Percentiles rank a stretch among this genome's conserved stretches.
Evolutionary conservation across 1,284 basidiomycete genomes (phyloP).

Genomic region (Fistulina hepatica): DNA sequence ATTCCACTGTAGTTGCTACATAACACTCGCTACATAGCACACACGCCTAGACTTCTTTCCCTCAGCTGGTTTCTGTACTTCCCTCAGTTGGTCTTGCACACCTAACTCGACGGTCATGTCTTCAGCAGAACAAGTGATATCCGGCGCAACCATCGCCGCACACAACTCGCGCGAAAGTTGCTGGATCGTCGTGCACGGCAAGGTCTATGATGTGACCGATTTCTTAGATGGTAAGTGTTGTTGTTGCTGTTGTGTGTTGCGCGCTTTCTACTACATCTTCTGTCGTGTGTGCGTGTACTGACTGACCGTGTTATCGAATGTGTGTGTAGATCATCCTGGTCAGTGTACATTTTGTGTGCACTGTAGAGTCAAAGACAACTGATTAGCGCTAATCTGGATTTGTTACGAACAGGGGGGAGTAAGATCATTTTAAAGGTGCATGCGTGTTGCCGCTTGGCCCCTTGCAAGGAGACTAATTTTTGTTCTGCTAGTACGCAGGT

Average conservation of each 20-base stretch:
- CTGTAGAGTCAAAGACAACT: neutral
- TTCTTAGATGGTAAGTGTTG: slow-evolving; percentile 19
- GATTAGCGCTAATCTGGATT: neutral
- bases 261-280: slow-evolving; percentile 69
- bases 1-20: too few species aligned
- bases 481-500: slow-evolving; percentile 32
- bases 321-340: slow-evolving; percentile 54
- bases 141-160: slow-evolving; percentile 51
- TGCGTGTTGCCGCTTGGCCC: too few species aligned
- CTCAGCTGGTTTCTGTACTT: too few species aligned
- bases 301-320: slow-evolving; percentile 3
- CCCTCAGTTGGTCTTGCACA: too few species aligned
- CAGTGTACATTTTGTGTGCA: neutral
- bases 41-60: too few species aligned
- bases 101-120: too few species aligned
- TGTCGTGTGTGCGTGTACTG: slow-evolving; percentile 31
- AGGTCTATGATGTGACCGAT: slow-evolving; percentile 19
- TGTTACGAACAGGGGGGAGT: slow-evolving; percentile 17
- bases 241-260: slow-evolving; percentile 39
- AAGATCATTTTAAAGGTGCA: slow-evolving; percentile 33
- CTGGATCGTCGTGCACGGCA: slow-evolving; percentile 85
- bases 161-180: slow-evolving; percentile 68
- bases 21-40: too few species aligned
- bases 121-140: slow-evolving; percentile 25
- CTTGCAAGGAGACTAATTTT: too few species aligned